Evolutionary conservation across 768 basidiomycete genomes (phyloP).

Genomic region (Kwoniella dendrophila): DNA sequence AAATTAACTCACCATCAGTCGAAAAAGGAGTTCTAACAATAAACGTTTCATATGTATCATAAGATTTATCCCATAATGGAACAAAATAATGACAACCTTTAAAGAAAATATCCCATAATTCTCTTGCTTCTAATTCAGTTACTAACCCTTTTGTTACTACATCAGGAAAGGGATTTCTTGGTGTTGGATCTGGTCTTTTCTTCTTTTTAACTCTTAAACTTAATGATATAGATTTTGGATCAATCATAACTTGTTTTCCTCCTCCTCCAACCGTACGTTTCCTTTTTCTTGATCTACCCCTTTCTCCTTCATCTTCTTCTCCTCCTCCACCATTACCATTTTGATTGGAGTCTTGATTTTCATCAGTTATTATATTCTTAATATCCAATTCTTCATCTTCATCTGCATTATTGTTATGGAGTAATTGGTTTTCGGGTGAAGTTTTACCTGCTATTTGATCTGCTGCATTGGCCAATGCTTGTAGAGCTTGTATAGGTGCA

Average conservation of each 20-base stretch:
- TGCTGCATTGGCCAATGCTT: slow-evolving; percentile 91
- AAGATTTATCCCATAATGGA: slow-evolving; percentile 86
- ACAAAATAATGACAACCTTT: slow-evolving; percentile 95
- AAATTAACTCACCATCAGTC: slow-evolving; percentile 67
- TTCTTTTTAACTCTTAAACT: slow-evolving; percentile 48
- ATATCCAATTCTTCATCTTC: slow-evolving; percentile 6
- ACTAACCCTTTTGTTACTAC: slow-evolving; percentile 73
- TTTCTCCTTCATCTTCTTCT: slow-evolving; percentile 16
- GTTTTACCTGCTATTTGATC: slow-evolving; percentile 71
- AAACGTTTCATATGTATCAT: slow-evolving; percentile 89
- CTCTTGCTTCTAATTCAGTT: slow-evolving; percentile 78
- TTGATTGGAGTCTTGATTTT: background rate
- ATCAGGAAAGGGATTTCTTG: slow-evolving; percentile 55
- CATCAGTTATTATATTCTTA: background rate
- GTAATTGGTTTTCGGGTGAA: slow-evolving; percentile 16
- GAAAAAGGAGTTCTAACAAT: slow-evolving; percentile 94
- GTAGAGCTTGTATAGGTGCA: slow-evolving; percentile 90
- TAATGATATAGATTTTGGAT: slow-evolving; percentile 66
- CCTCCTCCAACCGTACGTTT: too few species aligned
- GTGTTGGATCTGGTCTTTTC: slow-evolving; percentile 53
- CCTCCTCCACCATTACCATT: too few species aligned
- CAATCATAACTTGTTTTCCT: slow-evolving; percentile 76
- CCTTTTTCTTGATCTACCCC: slow-evolving; percentile 70
- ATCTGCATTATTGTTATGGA: slow-evolving; percentile 3
- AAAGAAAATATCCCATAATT: slow-evolving; percentile 95